Evolutionary conservation across 345 rosid species (phyloP), one percentile per base, ranked within the genome.

Genomic region (Boechera retrofracta): DNA sequence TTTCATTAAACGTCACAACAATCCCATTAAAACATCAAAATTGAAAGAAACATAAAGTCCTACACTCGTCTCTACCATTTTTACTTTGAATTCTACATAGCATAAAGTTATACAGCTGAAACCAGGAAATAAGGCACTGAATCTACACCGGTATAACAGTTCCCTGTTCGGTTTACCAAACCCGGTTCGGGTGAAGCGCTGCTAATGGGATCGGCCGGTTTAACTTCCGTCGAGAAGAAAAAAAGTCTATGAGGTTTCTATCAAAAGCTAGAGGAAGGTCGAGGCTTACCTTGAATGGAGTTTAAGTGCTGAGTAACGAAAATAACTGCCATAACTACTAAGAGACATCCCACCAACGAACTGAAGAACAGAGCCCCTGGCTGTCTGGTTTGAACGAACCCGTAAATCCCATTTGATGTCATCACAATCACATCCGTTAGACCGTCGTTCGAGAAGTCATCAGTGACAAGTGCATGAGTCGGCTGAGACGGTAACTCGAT

Each of bases 351-450:
- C 3, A 93, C 99, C 77, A 93, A 85, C 7, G 96, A 88, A 84
- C 99, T 95, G 87, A 95, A 93, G 93, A 93, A 96, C 75, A 96
- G 85, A 77, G 97, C 99, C 42, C 99, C 99, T 0, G 99, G 99
- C 57, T 91, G 96, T 80, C 98, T 91, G 24, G 95, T 89, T 80
- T 96, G 99, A 73, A 93, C 96, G 54, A 92, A 95, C 38, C 99
- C 97, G 31, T 92, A 93, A 5, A 92, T 82, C 29, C 98, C 98
- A 18, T 81, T 93, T 10, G 97, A 88, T 32, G 99, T 96, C 85
- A 96, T 84, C 32, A 96, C 80, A 69, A 96, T 96, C 58, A 93
- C 78, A 82, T 93, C 99, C 2, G 96, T 87, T 31, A 93, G 91
- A 11, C 98, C 97, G 44, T 96, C 99, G 69, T 86, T 87, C 0